Base-by-base conservation (phyloP, 352 stramenopile species). In the Phytophthora palmivora region DNA sequence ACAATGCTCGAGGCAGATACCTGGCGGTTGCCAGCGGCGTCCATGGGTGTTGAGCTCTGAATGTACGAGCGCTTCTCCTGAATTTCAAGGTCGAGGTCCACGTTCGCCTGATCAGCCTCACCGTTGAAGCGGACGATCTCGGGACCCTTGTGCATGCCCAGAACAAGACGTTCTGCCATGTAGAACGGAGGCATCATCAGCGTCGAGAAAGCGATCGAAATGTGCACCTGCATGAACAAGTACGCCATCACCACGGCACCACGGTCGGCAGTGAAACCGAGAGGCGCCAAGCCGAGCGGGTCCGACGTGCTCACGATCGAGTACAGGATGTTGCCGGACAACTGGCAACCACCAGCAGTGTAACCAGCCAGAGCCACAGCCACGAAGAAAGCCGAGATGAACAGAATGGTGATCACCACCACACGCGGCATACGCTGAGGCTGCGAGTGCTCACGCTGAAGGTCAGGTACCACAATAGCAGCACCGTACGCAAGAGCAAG, bases 251-350 rank as follows among this genome's bases (percentile, higher is more conserved):
- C 70, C 3, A 82, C 72, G 22, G 63, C 65, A 10, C 81, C 81
- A 39, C 70, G 48, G 67, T 84, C 59, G 3, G 72, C 36, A 0
- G 49, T 50, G 63, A 91, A 89, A 22, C 82, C 82, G 8, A 89
- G 63, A 32, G 60, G 58, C 0, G 72, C 67, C 12, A 88, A 26
- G 0, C 66, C 67, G 0, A 70, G 71, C 0, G 52, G 58, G 6
- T 64, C 39, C 0, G 50, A 44, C 3, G 62, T 77, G 63, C 55
- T 65, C 53, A 88, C 82, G 56, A 75, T 67, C 22, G 78, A 69
- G 66, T 82, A 87, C 52, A 87, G 63, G 30, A 87, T 63, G 58
- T 86, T 88, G 26, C 77, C 74, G 16, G 77, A 79, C 6, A 88
- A 52, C 57, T 88, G 78, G 42, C 78, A 86, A 10, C 78, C 78